Evolutionary conservation across 1,284 basidiomycete species (phyloP), one percentile per base, ranked within the genome.

Genomic region (Cystobasidium slooffiae): DNA sequence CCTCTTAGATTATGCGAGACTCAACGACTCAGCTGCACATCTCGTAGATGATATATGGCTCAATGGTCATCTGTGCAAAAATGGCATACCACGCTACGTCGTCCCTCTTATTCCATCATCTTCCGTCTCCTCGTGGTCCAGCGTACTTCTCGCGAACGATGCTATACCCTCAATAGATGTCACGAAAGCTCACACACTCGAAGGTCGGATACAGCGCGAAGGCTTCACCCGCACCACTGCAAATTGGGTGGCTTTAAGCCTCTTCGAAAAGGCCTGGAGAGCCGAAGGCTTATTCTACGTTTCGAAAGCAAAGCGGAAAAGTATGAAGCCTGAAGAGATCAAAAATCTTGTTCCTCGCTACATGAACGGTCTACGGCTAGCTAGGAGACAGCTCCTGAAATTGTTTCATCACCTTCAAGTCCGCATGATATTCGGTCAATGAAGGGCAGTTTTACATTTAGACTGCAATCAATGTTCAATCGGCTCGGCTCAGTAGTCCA

Each of bases 31-130:
- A 12, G 37, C 62, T 10, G 70, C 70, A 24, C 70, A 66, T 49
- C 62, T 66, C 16, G 70, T 73, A 6, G 70, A 73, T 18, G 70
- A 73, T 44, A 73, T 73, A 20, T 73, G 63, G 62, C 63, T 73
- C 47, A 63, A 63, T n/a, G 70, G 62, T 6, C 70, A 73, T 59
- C 52, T 73, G 9, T 20, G 51, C 9, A 31, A 6, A 12, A 20
- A 24, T 37, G 63, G 62, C 20, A 51, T 73, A 39, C 41, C 31
- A 43, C 47, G 70, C 10, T 49, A 47, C 16, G 70, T 73, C 43
- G 62, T 73, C 6, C 70, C 70, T 24, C 43, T 73, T 9, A 37
- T 14, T 22, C 14, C 53, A 1, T 20, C 22, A 0, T n/a, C 8
- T 3, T 8, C n/a, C 7, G 4, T 16, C 47, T 3, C 24, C 18